Percentiles rank a stretch among this genome's conserved stretches.
Conservation (phyloP, 371 early-diverging fungal genomes). For the Capniomyces stellatus region DNA sequence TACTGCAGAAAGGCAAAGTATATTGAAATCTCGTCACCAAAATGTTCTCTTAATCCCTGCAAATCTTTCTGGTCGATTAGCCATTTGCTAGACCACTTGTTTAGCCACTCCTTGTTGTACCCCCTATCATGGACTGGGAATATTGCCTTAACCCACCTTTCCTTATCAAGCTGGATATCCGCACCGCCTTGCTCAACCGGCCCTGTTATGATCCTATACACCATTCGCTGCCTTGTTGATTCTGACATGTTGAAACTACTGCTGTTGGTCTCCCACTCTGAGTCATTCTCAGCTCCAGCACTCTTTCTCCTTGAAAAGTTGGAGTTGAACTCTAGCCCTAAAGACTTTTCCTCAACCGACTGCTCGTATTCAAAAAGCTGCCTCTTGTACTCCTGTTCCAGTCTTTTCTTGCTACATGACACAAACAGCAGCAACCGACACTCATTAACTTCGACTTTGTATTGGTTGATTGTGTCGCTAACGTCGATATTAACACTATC, state of each 20-base stretch:
- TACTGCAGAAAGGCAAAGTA: conserved; percentile 83
- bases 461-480: background rate
- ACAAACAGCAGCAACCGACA: background rate
- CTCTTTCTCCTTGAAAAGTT: conserved; percentile 12
- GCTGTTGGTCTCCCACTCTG: background rate
- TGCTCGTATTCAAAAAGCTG: background rate
- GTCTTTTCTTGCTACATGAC: background rate
- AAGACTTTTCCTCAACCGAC: background rate
- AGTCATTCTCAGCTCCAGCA: conserved; percentile 5
- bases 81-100: conserved; percentile 59
- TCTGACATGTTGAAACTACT: background rate
- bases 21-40: conserved; percentile 75
- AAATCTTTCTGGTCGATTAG: conserved; percentile 47
- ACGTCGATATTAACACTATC: background rate
- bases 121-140: conserved; percentile 57
- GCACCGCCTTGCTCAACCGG: conserved; percentile 50
- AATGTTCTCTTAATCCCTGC: conserved; percentile 43
- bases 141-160: conserved; percentile 41
- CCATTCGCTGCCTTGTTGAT: conserved; percentile 50
- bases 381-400: background rate
- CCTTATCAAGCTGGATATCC: conserved; percentile 33
- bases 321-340: conserved; percentile 11
- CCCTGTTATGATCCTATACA: conserved; percentile 49
- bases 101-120: conserved; percentile 61
- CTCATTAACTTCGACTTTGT: background rate